Evolutionary conservation across 805 yeast genomes (phyloP), one percentile per base, ranked within the genome.

Genomic region (Teunomyces panamensis): DNA sequence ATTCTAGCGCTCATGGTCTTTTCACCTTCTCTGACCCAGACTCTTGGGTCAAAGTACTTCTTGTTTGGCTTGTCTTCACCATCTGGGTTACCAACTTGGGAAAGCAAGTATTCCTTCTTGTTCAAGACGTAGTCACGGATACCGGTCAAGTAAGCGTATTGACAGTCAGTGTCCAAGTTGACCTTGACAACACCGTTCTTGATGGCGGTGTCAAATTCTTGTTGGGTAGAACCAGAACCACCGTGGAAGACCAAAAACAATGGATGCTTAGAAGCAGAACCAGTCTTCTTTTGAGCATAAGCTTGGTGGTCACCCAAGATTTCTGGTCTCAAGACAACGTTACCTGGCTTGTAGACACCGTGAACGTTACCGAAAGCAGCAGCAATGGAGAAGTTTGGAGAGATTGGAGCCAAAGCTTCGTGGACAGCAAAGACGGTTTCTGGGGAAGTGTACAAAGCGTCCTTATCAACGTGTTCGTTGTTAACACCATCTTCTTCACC

Each of bases 401-500:
- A 85, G 69, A 94, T 87, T 72, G 94, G 87, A 47, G 86, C 64
- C 61, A 94, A 81, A 51, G 97, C 97, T 73, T 88, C 78, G 84
- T 89, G 80, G 64, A 94, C 98, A 58, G 82, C 83, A 77, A 70
- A 94, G 48, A 94, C 96, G 60, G 96, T 92, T 78, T 88, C 96
- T 64, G 99, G 89, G 63, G 84, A 83, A 62, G 99, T 94, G 87
- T 92, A 94, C 64, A 94, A 79, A 56, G 87, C 71, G 55, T 87
- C 90, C 77, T 87, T 86, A 68, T 83, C 82, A 58, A 89, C 97
- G 72, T 83, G 80, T 76, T 92, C 95, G 84, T 94, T 94, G 86
- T 94, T 94, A 67, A 94, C 99, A 85, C 99, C 99, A 71, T 94
- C 99, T 79, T 94, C 99, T 81, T 94, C 99, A 85, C 99, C 99